These are phyloP conservation scores for Amaranthus cruentus DNA, from an alignment of 148 eudicot species.

Conservation along the genomic window DNA sequence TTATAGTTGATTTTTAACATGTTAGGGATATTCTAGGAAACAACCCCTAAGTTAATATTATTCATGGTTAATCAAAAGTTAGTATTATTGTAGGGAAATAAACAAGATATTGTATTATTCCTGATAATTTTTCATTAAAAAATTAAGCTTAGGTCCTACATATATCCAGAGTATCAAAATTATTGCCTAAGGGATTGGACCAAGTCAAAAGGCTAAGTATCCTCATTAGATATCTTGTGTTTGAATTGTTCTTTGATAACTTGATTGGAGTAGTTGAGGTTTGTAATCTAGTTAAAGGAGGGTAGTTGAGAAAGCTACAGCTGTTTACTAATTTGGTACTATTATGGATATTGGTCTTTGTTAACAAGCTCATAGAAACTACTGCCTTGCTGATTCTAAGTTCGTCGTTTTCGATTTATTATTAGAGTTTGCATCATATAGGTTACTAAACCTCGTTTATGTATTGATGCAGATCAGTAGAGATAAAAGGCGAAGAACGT, in stretches of 20 bases:
- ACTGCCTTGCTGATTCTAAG: neutral
- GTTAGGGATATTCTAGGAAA: no score
- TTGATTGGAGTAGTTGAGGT: constrained; percentile 21
- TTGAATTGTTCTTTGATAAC: constrained; percentile 10
- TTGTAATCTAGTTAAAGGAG: constrained; percentile 12
- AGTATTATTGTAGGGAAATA: no score
- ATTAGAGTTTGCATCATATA: neutral
- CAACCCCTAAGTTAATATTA: no score
- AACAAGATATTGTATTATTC: no score
- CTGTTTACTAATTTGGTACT: constrained; percentile 1
- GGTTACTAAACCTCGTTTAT: neutral
- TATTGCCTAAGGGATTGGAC: no score
- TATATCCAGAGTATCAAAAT: no score
- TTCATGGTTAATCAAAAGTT: no score
- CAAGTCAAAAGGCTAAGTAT: neutral
- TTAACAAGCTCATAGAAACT: constrained; percentile 2
- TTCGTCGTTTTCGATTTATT: neutral
- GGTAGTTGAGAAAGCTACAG: constrained; percentile 19
- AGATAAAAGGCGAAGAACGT: constrained; percentile 20
- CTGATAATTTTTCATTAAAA: no score
- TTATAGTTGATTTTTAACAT: no score
- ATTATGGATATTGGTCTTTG: neutral
- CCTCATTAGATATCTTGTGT: neutral
- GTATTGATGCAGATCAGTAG: constrained; percentile 35
- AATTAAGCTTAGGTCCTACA: no score